These are phyloP conservation scores for Boletellus ananiceps DNA, from an alignment of 768 basidiomycete species.

Conservation along the genomic window DNA sequence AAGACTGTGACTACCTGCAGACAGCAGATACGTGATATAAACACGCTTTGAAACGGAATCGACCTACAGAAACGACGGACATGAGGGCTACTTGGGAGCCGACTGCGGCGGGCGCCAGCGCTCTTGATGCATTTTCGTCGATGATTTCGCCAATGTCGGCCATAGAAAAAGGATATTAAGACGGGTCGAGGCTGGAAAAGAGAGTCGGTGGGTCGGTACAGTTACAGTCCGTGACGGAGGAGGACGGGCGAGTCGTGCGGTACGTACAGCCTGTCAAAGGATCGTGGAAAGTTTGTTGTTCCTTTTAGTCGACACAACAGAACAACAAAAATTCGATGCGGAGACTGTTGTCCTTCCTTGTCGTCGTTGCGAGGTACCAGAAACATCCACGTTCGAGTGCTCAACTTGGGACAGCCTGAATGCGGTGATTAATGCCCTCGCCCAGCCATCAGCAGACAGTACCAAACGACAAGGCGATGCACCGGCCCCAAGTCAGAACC, in stretches of 20 bases:
- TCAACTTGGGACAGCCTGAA: too few relatives aligned
- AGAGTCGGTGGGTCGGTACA: slow-evolving; percentile 18
- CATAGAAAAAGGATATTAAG: slow-evolving; percentile 25
- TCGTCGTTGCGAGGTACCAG: too few relatives aligned
- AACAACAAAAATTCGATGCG: not conserved
- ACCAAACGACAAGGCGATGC: too few relatives aligned
- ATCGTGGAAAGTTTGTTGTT: not conserved
- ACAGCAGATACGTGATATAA: slow-evolving; percentile 6
- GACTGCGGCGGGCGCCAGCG: slow-evolving; percentile 78
- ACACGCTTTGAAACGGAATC: not conserved
- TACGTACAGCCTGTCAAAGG: not conserved
- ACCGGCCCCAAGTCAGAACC: too few relatives aligned
- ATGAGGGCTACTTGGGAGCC: slow-evolving; percentile 74
- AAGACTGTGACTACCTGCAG: slow-evolving; percentile 59
- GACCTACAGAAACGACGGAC: slow-evolving; percentile 65
- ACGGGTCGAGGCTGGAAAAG: slow-evolving; percentile 18
- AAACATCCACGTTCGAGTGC: too few relatives aligned
- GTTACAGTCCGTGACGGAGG: slow-evolving; percentile 2
- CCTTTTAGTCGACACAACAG: not conserved
- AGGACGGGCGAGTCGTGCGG: not conserved
- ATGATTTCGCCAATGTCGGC: slow-evolving; percentile 31
- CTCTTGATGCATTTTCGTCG: slow-evolving; percentile 39
- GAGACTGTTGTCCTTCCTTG: too few relatives aligned
- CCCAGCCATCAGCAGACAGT: too few relatives aligned
- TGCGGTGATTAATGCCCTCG: too few relatives aligned